Base-by-base conservation (phyloP, 768 basidiomycete genomes). In the Lentinula raphanica region DNA sequence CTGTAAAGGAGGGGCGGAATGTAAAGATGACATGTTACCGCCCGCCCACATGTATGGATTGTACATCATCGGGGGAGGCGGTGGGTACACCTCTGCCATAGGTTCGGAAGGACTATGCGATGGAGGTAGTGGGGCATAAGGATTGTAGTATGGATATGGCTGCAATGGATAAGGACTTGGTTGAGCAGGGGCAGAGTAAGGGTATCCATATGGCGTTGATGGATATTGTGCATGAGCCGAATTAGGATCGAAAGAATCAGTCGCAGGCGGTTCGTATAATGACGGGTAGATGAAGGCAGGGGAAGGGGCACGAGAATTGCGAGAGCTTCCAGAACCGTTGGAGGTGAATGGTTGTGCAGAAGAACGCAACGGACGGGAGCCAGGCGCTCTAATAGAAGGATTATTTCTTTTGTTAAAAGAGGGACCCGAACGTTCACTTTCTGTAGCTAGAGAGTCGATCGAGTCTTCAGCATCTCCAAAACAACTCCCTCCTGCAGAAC, bases 281-380 rank as follows among this genome's bases (percentile, higher is more conserved):
- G 83, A 80, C 17, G 90, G 79, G 68, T 85, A 93, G 58, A 80
- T 84, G 72, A 91, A 88, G 28, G 88, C 83, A 2, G 90, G 88
- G 8, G 90, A 91, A 13, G 88, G 76, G 2, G 90, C 86, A 63
- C 89, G 76, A 25, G 88, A 90, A 62, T 81, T 84, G 50, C 87
- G 85, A 17, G 88, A 85, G 66, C 85, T 86, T 38, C 74, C 77
- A 17, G 83, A 80, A 3, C 81, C 80, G 65, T 77, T 81, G 44
- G 70, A 71, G 46, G 76, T 76, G 68, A 80, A 84, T 31, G 71
- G 73, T 59, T 70, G 77, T 25, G 76, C 80, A 54, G 71, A 74
- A 38, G 83, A 79, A 40, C 85, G 82, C 28, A 85, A 68, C 27
- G 86, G 84, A 58, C 85, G 80, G 7, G 82, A 81, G 3, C 85